These are phyloP conservation scores for Streptanthus diversifolius DNA, from an alignment of 345 rosid species.

Conservation along the genomic window DNA sequence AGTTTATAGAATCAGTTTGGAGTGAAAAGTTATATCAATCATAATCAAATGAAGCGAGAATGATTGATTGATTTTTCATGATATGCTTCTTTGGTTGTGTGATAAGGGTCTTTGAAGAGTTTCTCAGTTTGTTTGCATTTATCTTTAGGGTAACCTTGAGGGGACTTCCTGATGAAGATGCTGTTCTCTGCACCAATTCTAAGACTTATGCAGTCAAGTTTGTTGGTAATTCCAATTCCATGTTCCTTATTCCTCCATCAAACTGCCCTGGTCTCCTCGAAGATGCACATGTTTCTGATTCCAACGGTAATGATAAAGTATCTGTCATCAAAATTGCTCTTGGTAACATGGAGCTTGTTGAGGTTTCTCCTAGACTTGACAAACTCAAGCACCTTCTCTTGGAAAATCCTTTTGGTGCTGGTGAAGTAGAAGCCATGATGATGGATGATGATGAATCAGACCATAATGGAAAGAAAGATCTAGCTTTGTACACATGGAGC, in stretches of 20 bases:
- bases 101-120: neutral
- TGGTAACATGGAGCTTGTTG: slow-evolving; percentile 75
- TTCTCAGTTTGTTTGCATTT: neutral
- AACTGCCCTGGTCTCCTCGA: slow-evolving; percentile 18
- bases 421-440: slow-evolving; percentile 38
- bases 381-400: slow-evolving; percentile 64
- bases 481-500: slow-evolving; percentile 54
- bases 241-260: slow-evolving; percentile 67
- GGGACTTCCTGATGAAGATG: slow-evolving; percentile 83
- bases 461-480: slow-evolving; percentile 20
- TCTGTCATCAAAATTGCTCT: slow-evolving; percentile 59
- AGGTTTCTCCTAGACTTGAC: slow-evolving; percentile 85
- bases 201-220: slow-evolving; percentile 80
- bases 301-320: slow-evolving; percentile 26
- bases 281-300: slow-evolving; percentile 32
- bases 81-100: neutral
- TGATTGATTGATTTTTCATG: neutral
- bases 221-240: slow-evolving; percentile 82
- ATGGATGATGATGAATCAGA: slow-evolving; percentile 32
- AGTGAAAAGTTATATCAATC: neutral
- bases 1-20: neutral
- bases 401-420: slow-evolving; percentile 47
- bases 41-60: neutral
- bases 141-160: slow-evolving; percentile 62
- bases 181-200: slow-evolving; percentile 81